A percentile compares a stretch with the other conserved stretches of the same genome.
These are phyloP conservation scores for Leccinum obscurum DNA, from an alignment of 768 basidiomycete genomes.

Conservation along the genomic window DNA sequence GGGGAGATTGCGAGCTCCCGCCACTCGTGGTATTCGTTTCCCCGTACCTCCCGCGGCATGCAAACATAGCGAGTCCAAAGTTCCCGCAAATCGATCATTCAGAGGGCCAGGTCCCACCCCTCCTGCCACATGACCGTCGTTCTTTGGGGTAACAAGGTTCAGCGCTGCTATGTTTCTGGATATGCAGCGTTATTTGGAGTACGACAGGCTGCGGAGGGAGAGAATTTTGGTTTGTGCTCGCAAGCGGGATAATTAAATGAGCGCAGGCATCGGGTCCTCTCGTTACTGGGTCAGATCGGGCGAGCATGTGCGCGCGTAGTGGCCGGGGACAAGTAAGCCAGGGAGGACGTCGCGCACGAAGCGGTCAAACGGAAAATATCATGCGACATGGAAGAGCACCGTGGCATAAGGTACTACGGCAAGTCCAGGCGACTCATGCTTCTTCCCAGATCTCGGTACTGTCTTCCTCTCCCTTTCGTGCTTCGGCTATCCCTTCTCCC, in stretches of 20 bases:
- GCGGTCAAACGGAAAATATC: background rate
- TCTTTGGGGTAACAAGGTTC: no score
- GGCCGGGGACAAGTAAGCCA: background rate
- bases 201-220: constrained; percentile 55
- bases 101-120: no score
- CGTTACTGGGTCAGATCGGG: constrained; percentile 43
- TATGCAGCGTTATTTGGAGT: constrained; percentile 63
- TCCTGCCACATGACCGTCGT: no score
- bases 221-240: constrained; percentile 38
- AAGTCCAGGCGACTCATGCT: constrained; percentile 46
- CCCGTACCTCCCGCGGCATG: no score
- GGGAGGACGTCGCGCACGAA: background rate
- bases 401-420: background rate
- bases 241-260: constrained; percentile 43
- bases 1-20: no score
- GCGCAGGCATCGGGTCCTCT: constrained; percentile 64
- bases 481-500: background rate
- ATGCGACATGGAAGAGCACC: constrained; percentile 12
- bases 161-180: constrained; percentile 55
- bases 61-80: no score
- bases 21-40: no score
- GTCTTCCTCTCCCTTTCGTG: constrained; percentile 12
- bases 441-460: constrained; percentile 64
- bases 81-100: no score
- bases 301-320: background rate